These are phyloP conservation scores for Melampsora americana DNA, from an alignment of 1,284 basidiomycete genomes.

Conservation along the genomic window DNA sequence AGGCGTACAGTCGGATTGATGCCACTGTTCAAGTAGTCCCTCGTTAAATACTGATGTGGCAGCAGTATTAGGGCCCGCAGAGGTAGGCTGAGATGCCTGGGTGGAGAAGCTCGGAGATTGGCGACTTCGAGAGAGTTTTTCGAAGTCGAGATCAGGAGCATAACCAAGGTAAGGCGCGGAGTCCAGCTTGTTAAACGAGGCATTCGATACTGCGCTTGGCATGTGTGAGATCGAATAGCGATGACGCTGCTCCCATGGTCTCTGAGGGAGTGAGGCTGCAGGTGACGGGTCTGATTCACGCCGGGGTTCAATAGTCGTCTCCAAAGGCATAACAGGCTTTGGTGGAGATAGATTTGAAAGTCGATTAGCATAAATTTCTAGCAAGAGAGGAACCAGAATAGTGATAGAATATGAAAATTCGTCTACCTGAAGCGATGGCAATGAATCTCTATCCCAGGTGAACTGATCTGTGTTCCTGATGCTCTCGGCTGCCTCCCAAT, in stretches of 20 bases:
- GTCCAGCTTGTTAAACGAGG: neutral
- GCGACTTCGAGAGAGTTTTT: neutral
- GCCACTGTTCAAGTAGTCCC: slow-evolving; percentile 3
- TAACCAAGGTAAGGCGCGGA: neutral
- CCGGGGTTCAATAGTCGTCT: neutral
- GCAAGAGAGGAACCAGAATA: neutral
- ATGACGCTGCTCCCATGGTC: slow-evolving; percentile 33
- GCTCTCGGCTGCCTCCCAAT: neutral
- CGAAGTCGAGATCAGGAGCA: neutral
- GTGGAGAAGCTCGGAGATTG: slow-evolving; percentile 25
- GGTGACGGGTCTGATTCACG: slow-evolving; percentile 36
- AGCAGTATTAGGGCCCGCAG: slow-evolving; percentile 11
- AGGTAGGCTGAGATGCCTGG: slow-evolving; percentile 23
- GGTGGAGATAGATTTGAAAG: neutral
- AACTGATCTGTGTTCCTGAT: neutral
- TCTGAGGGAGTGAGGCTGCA: slow-evolving; percentile 29
- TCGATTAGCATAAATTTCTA: neutral
- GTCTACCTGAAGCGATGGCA: neutral
- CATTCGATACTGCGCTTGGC: neutral
- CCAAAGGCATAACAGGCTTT: neutral
- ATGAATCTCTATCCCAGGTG: neutral
- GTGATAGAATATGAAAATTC: neutral
- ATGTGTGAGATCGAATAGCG: slow-evolving; percentile 24
- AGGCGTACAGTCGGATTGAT: neutral
- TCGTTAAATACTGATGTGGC: slow-evolving; percentile 17